Evolutionary conservation across 495 filamentous ascomycete species (phyloP), one percentile per base, ranked within the genome.

Genomic region (Xylaria scruposa): DNA sequence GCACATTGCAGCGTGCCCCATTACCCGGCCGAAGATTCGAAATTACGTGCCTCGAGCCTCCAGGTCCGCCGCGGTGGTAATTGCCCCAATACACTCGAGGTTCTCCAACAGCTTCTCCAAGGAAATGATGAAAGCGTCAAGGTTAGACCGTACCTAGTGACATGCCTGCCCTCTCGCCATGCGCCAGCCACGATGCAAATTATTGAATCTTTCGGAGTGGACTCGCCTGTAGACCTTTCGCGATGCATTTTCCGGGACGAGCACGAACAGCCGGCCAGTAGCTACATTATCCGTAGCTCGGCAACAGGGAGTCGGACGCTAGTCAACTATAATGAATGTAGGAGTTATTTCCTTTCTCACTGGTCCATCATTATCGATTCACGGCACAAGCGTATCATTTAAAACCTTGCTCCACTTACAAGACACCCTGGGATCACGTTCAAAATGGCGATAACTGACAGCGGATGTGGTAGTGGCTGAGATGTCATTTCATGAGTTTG

Each of bases 21-120:
- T 75, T 94, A 89, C 75, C 91, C 91, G 21, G 79, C 73, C 19
- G 91, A 93, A 79, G 91, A 94, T 84, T 85, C 89, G 58, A 94
- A 93, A 81, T 84, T 92, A 38, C 90, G 91, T 66, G 91, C 91
- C 26, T 85, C 88, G 5, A 82, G 71, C 21, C 73, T 91, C 59
- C 79, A 83, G 56, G 85, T 85, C n/a, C 87, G 91, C 31, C 87
- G 91, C 3, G 91, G 91, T 44, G 91, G 91, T 17, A 94, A 94
- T 78, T 90, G 89, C 70, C 88, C 90, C 42, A 93, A 94, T 72
- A 88, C 88, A 4, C 85, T 92, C 56, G 87, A 92, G 73, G 91
- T 94, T 4, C 81, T 94, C 29, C 84, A 88, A 63, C 90, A 93
- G 76, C 81, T 93, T 12, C 76, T 88, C 26, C 70, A 58, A 29